These are phyloP conservation scores for Zymoseptoria ardabiliae DNA, from an alignment of 2,329 filamentous ascomycete species.

Conservation along the genomic window DNA sequence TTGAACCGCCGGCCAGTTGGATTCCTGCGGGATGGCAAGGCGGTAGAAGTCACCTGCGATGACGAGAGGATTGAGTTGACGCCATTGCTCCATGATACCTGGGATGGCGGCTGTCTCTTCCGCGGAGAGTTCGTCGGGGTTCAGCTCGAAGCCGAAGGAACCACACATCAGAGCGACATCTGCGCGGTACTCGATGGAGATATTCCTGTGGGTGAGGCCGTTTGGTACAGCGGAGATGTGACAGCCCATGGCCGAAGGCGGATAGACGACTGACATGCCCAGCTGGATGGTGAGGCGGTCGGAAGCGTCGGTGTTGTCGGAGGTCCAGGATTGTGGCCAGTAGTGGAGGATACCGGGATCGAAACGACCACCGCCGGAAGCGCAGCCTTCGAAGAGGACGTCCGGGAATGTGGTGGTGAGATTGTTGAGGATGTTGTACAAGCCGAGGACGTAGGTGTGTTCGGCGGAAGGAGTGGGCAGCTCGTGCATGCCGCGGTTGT, in stretches of 20 bases:
- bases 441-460: conserved; percentile 56
- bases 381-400: conserved; percentile 60
- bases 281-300: conserved; percentile 57
- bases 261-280: conserved; percentile 57
- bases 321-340: conserved; percentile 60
- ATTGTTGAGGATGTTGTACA: conserved; percentile 56
- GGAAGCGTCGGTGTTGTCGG: conserved; percentile 57
- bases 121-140: conserved; percentile 45
- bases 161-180: conserved; percentile 64
- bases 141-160: conserved; percentile 58
- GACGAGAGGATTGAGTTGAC: conserved; percentile 53
- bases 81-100: conserved; percentile 46
- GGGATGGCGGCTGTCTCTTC: conserved; percentile 51
- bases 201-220: conserved; percentile 47
- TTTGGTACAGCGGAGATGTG: conserved; percentile 58
- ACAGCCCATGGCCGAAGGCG: conserved; percentile 57
- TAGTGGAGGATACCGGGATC: conserved; percentile 57
- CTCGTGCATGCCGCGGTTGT: conserved; percentile 59
- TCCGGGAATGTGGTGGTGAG: conserved; percentile 54
- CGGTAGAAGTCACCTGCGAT: conserved; percentile 54
- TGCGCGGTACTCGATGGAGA: conserved; percentile 53
- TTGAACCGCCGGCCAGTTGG: conserved; percentile 56
- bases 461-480: conserved; percentile 46
- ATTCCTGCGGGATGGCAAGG: conserved; percentile 49
- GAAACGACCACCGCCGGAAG: conserved; percentile 57